phyloP scores from a whole-genome alignment of 1,139 yeast genomes.

The Arxiozyma telluris region DNA sequence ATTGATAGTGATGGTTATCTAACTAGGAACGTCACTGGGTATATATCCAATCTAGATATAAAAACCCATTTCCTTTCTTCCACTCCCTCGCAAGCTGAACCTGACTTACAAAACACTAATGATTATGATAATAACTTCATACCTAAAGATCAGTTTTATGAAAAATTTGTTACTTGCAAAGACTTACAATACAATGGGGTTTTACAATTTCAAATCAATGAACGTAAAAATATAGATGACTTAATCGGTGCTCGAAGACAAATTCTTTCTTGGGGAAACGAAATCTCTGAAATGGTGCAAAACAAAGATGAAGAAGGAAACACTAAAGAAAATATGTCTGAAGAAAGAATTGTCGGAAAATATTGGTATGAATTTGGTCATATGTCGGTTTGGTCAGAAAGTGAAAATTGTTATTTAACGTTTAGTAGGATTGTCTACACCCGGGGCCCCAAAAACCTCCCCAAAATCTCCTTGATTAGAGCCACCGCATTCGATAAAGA shows the following conservation, averaged over 20 bases:
- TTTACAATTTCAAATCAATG: neutral
- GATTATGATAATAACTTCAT: neutral
- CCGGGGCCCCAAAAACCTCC: constrained; percentile 5
- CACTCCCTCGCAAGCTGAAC: neutral
- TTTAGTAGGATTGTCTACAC: constrained; percentile 14
- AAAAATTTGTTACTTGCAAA: neutral
- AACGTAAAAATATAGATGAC: neutral
- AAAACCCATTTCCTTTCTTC: neutral
- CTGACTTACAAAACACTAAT: neutral
- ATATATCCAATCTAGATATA: neutral
- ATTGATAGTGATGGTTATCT: too few species aligned
- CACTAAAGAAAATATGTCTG: constrained; percentile 5
- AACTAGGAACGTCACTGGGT: neutral
- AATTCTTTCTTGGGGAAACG: neutral
- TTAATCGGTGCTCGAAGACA: neutral
- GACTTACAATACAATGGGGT: constrained; percentile 1
- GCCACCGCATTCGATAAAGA: constrained; percentile 19
- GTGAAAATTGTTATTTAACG: constrained; percentile 15
- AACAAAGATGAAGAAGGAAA: constrained; percentile 7
- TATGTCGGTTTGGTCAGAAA: constrained; percentile 18
- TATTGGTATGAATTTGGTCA: constrained; percentile 18
- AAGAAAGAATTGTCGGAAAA: constrained; percentile 9
- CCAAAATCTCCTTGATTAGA: constrained; percentile 14
- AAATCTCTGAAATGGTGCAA: neutral
- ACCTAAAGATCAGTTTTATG: neutral